Evolutionary conservation across 1,139 yeast genomes (phyloP), one percentile per base, ranked within the genome.

Genomic region (Diutina ranongensis): DNA sequence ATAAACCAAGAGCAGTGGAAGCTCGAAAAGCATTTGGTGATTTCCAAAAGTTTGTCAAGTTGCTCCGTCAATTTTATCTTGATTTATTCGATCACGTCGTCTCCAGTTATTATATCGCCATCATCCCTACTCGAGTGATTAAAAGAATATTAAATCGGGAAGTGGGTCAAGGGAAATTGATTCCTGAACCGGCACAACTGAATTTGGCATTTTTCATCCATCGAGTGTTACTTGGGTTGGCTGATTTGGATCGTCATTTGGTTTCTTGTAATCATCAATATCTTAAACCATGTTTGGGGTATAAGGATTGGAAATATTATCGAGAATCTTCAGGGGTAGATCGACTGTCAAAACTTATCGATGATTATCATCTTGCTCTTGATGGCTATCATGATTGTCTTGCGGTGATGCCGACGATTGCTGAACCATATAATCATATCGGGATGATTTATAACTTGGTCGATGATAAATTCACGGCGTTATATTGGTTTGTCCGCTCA

Each of bases 361-460:
- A 48, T 8, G 35, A 20, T n/a, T 53, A 47, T 40, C 33, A 41
- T 3, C 45, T 25, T 4, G 46, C 51, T 3, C 34, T 54, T 2
- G 57, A 76, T 19, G 68, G 69, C 50, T 71, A 68, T 52, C 76
- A 78, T 51, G 68, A 72, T 46, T 78, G 86, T 25, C 71, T 78
- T 31, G 54, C 73, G 36, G 60, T 80, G 21, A 59, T 80, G 35
- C 89, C 88, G 1, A 76, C 84, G 1, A 65, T 78, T 48, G 82
- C 82, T 48, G 87, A 80, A 53, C 79, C 86, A 1, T 76, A 76
- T 53, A 76, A 76, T 52, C 84, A 80, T 53, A 70, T 77, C 46
- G 87, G 85, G 5, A 72, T 80, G 62, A 71, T 80, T 19, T 70
- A 72, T 50, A 69, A 68, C 50, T 46, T 57, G 12, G 52, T 61